Evolutionary conservation across 192 early-diverging fungal species (phyloP), one percentile per base, ranked within the genome.

Genomic region (Coemansia sp.): DNA sequence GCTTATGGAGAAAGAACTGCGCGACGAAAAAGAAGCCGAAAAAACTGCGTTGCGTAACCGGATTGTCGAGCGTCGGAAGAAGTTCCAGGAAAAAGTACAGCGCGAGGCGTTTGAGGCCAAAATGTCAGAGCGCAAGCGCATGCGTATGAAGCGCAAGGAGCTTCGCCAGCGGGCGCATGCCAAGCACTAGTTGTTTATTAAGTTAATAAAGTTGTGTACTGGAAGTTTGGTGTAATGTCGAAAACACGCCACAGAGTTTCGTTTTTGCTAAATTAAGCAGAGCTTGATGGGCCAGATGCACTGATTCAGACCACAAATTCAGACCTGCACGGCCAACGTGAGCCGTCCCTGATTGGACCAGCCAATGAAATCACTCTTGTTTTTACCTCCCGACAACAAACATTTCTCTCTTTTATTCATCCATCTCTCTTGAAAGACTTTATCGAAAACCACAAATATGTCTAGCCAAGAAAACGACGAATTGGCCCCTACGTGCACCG

Each of bases 401-500:
- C 44, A 28, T 12, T 9, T 61, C 49, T 58, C 46, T 55, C 14
- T 28, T 26, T 37, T 34, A 53, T 52, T 31, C 38, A 20, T 24
- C 26, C 34, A 4, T 24, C 23, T 21, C n/a, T 37, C 20, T 58
- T 56, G n/a, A 26, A 25, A 5, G 34, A 40, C n/a, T 62, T 38
- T 55, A 44, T 44, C 40, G 38, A 44, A 8, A 8, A 34, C 52
- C 24, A 12, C 25, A 49, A 53, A 21, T 9, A 79, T 73, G 76
- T 73, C 76, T 26, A 57, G 61, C 44, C 61, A 66, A 38, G 64
- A 70, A 2, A 44, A 15, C 70, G 78, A 81, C 17, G 86, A 89
- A 11, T 86, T 97, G 61, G 79, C 76, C 49, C 87, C 92, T 40
- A 83, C 88, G 74, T 63, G 79, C 64, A 93, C 90, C 57, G 81